Conservation (phyloP, 495 filamentous ascomycete genomes). For the Penicillium cinerascens region DNA sequence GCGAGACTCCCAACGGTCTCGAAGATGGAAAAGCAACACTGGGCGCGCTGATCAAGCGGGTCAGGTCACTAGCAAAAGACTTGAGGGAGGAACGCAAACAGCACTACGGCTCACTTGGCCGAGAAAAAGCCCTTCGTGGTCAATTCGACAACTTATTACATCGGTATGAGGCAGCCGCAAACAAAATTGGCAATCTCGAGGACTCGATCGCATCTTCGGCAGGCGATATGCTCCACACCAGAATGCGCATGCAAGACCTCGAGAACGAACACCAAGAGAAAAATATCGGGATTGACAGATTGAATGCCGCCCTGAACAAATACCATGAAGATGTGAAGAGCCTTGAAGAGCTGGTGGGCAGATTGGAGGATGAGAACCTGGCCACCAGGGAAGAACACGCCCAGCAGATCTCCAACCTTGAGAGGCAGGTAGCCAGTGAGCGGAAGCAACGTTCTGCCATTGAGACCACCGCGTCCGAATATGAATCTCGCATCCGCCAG, state of each 20-base stretch:
- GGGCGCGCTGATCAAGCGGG: slow-evolving; percentile 32
- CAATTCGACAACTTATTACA: slow-evolving; percentile 42
- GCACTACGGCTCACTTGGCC: slow-evolving; percentile 29
- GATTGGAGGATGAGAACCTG: slow-evolving; percentile 55
- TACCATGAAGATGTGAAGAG: slow-evolving; percentile 62
- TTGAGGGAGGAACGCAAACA: slow-evolving; percentile 30
- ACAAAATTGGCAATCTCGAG: slow-evolving; percentile 50
- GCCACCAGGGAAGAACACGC: slow-evolving; percentile 26
- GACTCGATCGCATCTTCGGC: slow-evolving; percentile 55
- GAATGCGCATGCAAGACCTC: slow-evolving; percentile 45
- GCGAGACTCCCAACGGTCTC: slow-evolving; percentile 51
- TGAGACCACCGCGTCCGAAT: slow-evolving; percentile 32
- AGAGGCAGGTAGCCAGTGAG: slow-evolving; percentile 35
- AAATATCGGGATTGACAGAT: slow-evolving; percentile 53
- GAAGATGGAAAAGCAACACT: slow-evolving; percentile 38
- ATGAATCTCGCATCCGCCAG: slow-evolving; percentile 35
- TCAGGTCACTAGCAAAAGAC: slow-evolving; percentile 36
- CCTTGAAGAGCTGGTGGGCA: slow-evolving; percentile 58
- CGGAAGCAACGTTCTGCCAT: slow-evolving; percentile 32
- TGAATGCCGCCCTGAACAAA: slow-evolving; percentile 57
- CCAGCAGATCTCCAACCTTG: slow-evolving; percentile 39
- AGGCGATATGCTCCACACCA: slow-evolving; percentile 43
- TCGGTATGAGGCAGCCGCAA: slow-evolving; percentile 36
- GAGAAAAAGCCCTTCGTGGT: slow-evolving; percentile 36
- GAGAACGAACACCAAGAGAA: slow-evolving; percentile 55